Evolutionary conservation across 202 grass and related monocot species (phyloP).

Genomic region (Carex arenaria): DNA sequence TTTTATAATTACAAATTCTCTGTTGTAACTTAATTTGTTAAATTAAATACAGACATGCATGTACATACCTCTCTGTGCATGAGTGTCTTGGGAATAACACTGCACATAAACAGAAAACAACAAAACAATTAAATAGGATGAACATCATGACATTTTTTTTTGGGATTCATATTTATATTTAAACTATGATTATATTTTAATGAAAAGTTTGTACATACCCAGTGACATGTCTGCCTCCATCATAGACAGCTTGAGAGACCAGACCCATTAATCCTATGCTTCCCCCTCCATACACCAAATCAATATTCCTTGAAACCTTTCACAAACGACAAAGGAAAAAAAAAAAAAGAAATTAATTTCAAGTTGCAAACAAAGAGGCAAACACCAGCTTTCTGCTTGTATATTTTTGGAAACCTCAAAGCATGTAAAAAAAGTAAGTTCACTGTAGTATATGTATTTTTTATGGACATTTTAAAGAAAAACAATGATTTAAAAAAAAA

Average conservation of each 20-base stretch:
- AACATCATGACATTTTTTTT: background rate
- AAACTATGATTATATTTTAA: background rate
- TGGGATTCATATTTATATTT: background rate
- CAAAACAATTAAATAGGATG: background rate
- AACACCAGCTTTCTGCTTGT: background rate
- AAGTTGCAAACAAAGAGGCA: background rate
- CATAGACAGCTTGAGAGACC: slow-evolving; percentile 75
- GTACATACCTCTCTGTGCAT: slow-evolving; percentile 73
- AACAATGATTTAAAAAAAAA: too few relatives aligned
- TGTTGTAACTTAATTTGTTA: background rate
- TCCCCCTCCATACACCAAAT: slow-evolving; percentile 88
- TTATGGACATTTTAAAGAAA: background rate
- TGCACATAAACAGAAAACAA: slow-evolving; percentile 49
- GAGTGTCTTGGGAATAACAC: slow-evolving; percentile 94
- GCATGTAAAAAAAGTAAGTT: background rate
- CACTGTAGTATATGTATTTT: background rate
- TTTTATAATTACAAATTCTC: slow-evolving; percentile 1
- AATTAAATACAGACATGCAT: background rate
- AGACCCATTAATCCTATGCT: slow-evolving; percentile 84
- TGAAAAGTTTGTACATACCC: slow-evolving; percentile 33
- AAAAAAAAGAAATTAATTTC: slow-evolving; percentile 2
- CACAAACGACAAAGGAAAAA: background rate
- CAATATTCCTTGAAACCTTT: slow-evolving; percentile 66
- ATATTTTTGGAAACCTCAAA: background rate
- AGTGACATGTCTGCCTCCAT: slow-evolving; percentile 81